Evolutionary conservation across 257 asterid genomes (phyloP), one percentile per base, ranked within the genome.

Genomic region (Hygrophila difformis): DNA sequence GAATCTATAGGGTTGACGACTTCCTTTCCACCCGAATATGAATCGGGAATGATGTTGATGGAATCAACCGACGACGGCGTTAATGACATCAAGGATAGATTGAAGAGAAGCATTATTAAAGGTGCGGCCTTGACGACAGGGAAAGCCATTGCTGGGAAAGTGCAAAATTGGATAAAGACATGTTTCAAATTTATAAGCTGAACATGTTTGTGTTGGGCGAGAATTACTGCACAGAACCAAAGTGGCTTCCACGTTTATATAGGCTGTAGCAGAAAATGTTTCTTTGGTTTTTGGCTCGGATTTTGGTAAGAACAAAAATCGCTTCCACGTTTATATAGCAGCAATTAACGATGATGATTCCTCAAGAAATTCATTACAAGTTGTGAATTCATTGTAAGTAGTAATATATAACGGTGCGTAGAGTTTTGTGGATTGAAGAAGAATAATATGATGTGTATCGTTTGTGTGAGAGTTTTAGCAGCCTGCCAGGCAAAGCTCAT

Each of bases 1-100:
- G 74, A 68, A 46, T 81, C 93, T 4, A 81, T 71, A 2, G 63
- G 67, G 33, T 81, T 81, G 71, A 71, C 28, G 43, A 46, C 24
- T 38, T 56, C 51, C 12, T 36, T 39, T 10, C 6, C 12, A 5
- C 12, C 10, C 2, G 37, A 12, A 33, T 26, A 26, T 4, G 35
- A 12, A 14, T 20, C 5, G 21, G 63, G 47, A 8, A 57, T 8
- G 57, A 24, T 24, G 37, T 44, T 46, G 20, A 43, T 39, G 20
- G 53, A 24, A 21, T 38, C 51, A 0, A 70, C 73, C n/a, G 48
- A 56, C 12, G 60, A 59, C 6, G 55, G 60, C 6, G 55, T 40
- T 53, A 20, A 47, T 43, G 20, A 48, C 23, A 18, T 38, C 51
- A 0, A 29, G 5, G 35, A 11, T 18, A 74, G 52, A 47, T 24